Conservation (phyloP, 2,329 filamentous ascomycete genomes). For the Sporothrix dimorphospora region DNA sequence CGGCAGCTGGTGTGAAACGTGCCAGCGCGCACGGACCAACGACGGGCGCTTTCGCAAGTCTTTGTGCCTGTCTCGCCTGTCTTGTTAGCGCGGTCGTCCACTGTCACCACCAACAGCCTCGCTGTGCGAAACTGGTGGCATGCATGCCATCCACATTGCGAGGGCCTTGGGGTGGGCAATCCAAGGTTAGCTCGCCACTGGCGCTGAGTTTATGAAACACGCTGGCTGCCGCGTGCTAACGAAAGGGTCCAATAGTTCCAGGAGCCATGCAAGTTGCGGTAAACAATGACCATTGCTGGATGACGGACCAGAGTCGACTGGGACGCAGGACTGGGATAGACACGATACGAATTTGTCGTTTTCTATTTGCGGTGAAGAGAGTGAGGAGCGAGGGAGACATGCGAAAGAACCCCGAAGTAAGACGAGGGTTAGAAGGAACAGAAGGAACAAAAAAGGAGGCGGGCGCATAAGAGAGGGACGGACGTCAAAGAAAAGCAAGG, state of each 20-base stretch:
- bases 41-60: not conserved
- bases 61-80: slow-evolving; percentile 9
- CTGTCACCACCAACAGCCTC: slow-evolving; percentile 9
- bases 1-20: slow-evolving; percentile 34
- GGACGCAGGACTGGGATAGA: not conserved
- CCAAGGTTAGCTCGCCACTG: slow-evolving; percentile 26
- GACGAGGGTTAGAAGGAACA: not conserved
- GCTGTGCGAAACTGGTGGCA: slow-evolving; percentile 7
- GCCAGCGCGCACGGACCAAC: slow-evolving; percentile 28
- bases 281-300: not conserved
- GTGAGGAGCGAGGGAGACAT: not conserved
- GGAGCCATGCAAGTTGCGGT: not conserved
- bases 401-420: not conserved
- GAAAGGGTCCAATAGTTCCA: slow-evolving; percentile 9
- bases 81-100: slow-evolving; percentile 4
- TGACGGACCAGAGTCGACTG: not conserved
- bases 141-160: slow-evolving; percentile 17
- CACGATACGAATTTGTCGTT: not conserved
- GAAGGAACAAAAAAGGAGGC: not conserved
- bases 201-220: slow-evolving; percentile 29
- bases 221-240: slow-evolving; percentile 17
- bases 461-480: not conserved
- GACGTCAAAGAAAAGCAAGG: not conserved
- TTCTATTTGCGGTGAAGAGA: slow-evolving; percentile 1
- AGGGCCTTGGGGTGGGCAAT: not conserved